Conservation (phyloP, 2,329 filamentous ascomycete species). For the Nemania sp. region DNA sequence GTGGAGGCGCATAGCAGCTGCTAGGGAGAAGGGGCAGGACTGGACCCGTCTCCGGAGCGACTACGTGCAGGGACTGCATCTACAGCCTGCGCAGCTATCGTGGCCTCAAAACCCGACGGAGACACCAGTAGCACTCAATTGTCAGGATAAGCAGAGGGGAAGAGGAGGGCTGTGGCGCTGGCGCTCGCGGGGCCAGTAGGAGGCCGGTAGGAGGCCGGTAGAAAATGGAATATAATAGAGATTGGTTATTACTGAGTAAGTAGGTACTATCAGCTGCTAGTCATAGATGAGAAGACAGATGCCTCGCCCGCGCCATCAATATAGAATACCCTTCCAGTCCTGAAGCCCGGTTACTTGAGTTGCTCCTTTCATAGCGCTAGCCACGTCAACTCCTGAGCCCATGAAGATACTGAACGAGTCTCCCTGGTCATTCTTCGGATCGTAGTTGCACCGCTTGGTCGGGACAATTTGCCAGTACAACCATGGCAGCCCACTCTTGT, state of each 20-base stretch:
- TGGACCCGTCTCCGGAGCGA: neutral
- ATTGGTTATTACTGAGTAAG: no score
- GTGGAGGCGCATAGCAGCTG: neutral
- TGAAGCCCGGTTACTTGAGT: constrained; percentile 4
- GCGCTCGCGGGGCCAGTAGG: no score
- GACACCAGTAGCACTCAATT: no score
- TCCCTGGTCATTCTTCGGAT: constrained; percentile 28
- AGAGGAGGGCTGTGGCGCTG: no score
- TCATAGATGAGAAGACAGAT: no score
- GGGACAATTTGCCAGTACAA: constrained; percentile 44
- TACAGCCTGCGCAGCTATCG: neutral
- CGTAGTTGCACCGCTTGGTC: constrained; percentile 30
- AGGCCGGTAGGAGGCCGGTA: no score
- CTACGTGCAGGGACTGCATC: neutral
- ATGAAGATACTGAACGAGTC: constrained; percentile 36
- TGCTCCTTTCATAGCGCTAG: constrained; percentile 15
- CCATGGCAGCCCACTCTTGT: constrained; percentile 37
- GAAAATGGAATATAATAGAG: no score
- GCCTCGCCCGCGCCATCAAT: neutral
- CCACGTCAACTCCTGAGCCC: constrained; percentile 11
- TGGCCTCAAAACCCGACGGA: neutral
- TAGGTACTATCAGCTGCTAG: no score
- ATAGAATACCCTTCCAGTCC: constrained; percentile 17
- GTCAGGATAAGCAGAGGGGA: no score
- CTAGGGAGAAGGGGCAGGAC: neutral